Conservation (phyloP, 2,329 filamentous ascomycete genomes). For the Metarhizium anisopliae region DNA sequence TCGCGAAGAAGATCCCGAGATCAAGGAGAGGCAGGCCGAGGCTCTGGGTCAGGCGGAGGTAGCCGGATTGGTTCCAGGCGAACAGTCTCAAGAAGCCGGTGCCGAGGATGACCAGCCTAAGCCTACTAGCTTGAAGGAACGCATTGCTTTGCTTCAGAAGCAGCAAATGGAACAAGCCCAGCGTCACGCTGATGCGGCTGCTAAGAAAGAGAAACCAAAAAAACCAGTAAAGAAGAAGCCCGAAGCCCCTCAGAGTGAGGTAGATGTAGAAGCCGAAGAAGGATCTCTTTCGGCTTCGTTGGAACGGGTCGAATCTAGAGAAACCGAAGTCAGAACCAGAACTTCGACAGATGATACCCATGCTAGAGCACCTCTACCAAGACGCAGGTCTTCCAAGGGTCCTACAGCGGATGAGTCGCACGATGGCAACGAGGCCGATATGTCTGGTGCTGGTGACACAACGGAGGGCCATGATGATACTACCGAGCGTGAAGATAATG, state of each 20-base stretch:
- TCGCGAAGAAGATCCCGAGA: constrained; percentile 77
- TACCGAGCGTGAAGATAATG: constrained; percentile 67
- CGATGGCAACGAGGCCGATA: constrained; percentile 56
- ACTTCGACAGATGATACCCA: constrained; percentile 39
- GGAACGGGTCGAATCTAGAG: constrained; percentile 40
- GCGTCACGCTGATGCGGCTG: constrained; percentile 65
- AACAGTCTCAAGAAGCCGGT: constrained; percentile 36
- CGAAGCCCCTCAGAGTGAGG: constrained; percentile 31
- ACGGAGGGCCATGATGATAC: constrained; percentile 52
- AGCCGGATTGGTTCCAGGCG: constrained; percentile 48
- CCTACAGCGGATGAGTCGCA: constrained; percentile 33
- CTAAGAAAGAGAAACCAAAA: constrained; percentile 85
- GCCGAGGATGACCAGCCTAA: constrained; percentile 72
- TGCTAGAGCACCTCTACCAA: constrained; percentile 30
- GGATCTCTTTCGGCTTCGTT: constrained; percentile 22
- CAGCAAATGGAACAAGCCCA: constrained; percentile 87
- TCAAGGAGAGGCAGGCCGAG: constrained; percentile 57
- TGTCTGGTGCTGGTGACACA: constrained; percentile 55
- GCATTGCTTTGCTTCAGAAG: constrained; percentile 87
- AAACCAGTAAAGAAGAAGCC: constrained; percentile 59
- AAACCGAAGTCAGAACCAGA: constrained; percentile 36
- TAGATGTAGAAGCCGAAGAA: constrained; percentile 19
- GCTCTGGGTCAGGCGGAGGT: constrained; percentile 58
- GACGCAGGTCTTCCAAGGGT: constrained; percentile 44
- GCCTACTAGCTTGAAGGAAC: constrained; percentile 85